These are phyloP conservation scores for Phylloporus arenicola DNA, from an alignment of 768 basidiomycete species.

Conservation along the genomic window DNA sequence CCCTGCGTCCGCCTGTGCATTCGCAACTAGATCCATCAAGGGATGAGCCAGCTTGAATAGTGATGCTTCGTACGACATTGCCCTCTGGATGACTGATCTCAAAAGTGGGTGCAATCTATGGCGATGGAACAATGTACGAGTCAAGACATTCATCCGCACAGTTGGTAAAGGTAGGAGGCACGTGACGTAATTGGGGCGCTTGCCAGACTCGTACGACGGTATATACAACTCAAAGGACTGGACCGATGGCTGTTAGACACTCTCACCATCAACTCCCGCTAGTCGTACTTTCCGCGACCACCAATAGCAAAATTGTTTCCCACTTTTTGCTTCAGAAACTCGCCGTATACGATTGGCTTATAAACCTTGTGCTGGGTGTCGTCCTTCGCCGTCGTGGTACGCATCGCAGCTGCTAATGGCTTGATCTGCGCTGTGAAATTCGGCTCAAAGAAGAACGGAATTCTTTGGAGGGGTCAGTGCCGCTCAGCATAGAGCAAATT, in stretches of 20 bases:
- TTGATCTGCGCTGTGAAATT: constrained; percentile 68
- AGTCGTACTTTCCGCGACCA: constrained; percentile 32
- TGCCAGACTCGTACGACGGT: too few species aligned
- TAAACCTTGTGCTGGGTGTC: constrained; percentile 30
- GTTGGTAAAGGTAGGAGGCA: constrained; percentile 9
- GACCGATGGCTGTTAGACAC: background rate
- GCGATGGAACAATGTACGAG: constrained; percentile 19
- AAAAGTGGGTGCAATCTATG: constrained; percentile 18
- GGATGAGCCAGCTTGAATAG: constrained; percentile 43
- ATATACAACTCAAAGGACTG: background rate
- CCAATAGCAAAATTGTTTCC: constrained; percentile 59
- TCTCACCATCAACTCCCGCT: background rate
- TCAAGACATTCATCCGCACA: constrained; percentile 15
- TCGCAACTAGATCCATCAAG: constrained; percentile 52
- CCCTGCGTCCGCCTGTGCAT: constrained; percentile 38
- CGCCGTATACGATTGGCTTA: constrained; percentile 63
- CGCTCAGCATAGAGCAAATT: background rate
- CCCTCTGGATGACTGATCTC: constrained; percentile 15
- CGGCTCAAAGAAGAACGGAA: constrained; percentile 95
- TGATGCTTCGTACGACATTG: constrained; percentile 52
- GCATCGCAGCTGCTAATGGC: constrained; percentile 58
- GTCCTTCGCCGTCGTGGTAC: constrained; percentile 24
- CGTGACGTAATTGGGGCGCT: constrained; percentile 20
- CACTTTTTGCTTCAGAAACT: constrained; percentile 72
- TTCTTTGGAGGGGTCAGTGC: constrained; percentile 36